Conservation (phyloP, 2,329 filamentous ascomycete species). For the Aspergillus fischeri region DNA sequence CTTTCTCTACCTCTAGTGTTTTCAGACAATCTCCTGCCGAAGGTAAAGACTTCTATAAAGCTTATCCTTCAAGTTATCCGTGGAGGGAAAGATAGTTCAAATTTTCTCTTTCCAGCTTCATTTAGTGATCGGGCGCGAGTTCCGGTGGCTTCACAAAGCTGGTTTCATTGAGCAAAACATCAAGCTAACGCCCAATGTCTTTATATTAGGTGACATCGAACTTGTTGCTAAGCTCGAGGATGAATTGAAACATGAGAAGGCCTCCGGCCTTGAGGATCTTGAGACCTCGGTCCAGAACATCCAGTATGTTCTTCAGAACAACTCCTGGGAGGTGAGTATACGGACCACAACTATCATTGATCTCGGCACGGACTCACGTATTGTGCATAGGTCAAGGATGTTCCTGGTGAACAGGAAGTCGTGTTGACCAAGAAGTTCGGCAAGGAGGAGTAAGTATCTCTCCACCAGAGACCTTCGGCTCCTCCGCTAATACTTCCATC, state of each 20-base stretch:
- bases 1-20: slow-evolving; percentile 44
- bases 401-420: slow-evolving; percentile 80
- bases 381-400: slow-evolving; percentile 59
- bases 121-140: background rate
- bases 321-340: slow-evolving; percentile 66
- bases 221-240: slow-evolving; percentile 79
- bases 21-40: slow-evolving; percentile 44
- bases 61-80: background rate
- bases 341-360: background rate
- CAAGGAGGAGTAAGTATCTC: slow-evolving; percentile 71
- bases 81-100: background rate
- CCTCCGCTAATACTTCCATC: background rate
- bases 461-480: background rate
- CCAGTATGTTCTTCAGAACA: slow-evolving; percentile 83
- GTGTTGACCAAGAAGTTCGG: slow-evolving; percentile 76
- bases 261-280: slow-evolving; percentile 69
- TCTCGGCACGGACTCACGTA: background rate
- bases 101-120: background rate
- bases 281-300: slow-evolving; percentile 82
- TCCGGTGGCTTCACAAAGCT: background rate
- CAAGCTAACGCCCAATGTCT: slow-evolving; percentile 2
- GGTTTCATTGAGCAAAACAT: background rate
- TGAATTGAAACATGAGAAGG: slow-evolving; percentile 79
- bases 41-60: slow-evolving; percentile 30
- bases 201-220: slow-evolving; percentile 62